Evolutionary conservation across 108 stramenopile species (phyloP).

Genomic region (Parmales sp.): DNA sequence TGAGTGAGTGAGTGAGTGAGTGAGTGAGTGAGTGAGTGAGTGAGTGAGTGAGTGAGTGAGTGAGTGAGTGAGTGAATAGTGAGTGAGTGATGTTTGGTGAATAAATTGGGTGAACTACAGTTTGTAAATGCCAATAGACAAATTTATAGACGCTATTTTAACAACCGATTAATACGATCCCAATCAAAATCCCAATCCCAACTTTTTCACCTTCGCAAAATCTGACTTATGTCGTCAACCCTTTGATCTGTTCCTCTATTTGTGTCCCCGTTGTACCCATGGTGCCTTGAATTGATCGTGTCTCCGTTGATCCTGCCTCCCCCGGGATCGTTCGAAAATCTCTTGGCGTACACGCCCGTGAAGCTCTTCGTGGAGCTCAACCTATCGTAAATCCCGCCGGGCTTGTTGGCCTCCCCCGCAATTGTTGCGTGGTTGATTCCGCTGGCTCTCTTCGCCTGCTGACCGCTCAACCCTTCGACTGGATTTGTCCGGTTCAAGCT

Average conservation of each 20-base stretch:
- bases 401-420: constrained; percentile 22
- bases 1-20: no score
- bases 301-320: constrained; percentile 13
- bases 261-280: constrained; percentile 7
- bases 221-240: constrained; percentile 9
- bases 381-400: constrained; percentile 18
- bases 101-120: no score
- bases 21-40: no score
- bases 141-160: no score
- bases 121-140: no score
- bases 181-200: no score
- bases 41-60: no score
- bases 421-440: neutral
- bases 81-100: no score
- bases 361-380: neutral
- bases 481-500: neutral
- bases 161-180: no score
- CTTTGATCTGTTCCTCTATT: constrained; percentile 12
- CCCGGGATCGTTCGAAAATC: neutral
- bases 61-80: no score
- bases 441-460: neutral
- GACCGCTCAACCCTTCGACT: neutral
- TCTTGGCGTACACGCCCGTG: constrained; percentile 16
- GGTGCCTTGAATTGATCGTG: constrained; percentile 5
- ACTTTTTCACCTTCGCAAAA: constrained; percentile 11